Conservation (phyloP, 1,139 yeast species). For the Suhomyces taliae region DNA sequence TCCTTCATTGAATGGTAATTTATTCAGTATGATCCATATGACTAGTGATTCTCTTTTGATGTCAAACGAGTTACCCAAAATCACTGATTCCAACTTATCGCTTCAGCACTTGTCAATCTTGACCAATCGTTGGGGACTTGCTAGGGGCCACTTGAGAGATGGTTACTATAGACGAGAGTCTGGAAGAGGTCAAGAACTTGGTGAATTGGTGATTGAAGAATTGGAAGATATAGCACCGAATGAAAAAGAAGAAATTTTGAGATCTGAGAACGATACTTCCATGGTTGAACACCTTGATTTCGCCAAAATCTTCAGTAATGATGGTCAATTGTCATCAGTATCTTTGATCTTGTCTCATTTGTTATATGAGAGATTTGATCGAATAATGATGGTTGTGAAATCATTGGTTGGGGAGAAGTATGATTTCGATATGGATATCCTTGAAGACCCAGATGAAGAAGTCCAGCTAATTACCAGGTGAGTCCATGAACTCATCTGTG, state of each 20-base stretch:
- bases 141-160: conserved; percentile 27
- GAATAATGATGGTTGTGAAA: conserved; percentile 30
- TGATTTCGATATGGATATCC: conserved; percentile 16
- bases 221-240: background rate
- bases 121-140: conserved; percentile 32
- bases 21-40: conserved; percentile 36
- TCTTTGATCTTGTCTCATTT: conserved; percentile 33
- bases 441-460: conserved; percentile 11
- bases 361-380: conserved; percentile 35
- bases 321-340: conserved; percentile 34
- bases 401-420: conserved; percentile 41
- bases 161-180: conserved; percentile 21
- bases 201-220: background rate
- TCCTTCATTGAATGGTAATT: conserved; percentile 30
- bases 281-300: conserved; percentile 28
- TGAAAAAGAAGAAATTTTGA: background rate
- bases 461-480: background rate
- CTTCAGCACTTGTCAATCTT: conserved; percentile 32
- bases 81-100: conserved; percentile 35
- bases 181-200: background rate
- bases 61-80: conserved; percentile 31
- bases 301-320: conserved; percentile 29
- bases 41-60: conserved; percentile 30
- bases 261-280: too few relatives aligned
- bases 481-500: background rate